A percentile compares a stretch with the other conserved stretches of the same genome.
These are phyloP conservation scores for Vigna angularis DNA, from an alignment of 306 rosid genomes.

Conservation along the genomic window DNA sequence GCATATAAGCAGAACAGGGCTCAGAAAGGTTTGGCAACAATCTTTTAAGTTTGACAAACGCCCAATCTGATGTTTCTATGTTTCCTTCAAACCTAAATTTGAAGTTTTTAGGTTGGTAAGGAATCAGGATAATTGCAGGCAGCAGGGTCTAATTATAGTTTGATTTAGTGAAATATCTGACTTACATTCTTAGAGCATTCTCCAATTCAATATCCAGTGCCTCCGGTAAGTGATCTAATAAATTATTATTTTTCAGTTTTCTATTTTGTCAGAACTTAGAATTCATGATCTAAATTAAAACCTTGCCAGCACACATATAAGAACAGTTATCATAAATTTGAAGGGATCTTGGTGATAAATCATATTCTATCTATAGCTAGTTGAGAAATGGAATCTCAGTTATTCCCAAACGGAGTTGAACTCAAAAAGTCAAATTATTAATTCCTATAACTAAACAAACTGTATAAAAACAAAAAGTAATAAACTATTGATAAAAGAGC, in stretches of 20 bases:
- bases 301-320: neutral
- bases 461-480: slow-evolving; percentile 13
- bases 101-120: neutral
- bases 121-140: neutral
- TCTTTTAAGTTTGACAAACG: neutral
- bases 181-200: neutral
- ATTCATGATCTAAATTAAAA: neutral
- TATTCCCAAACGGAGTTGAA: neutral
- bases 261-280: slow-evolving; percentile 3
- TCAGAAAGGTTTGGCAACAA: neutral
- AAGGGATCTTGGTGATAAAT: slow-evolving; percentile 10
- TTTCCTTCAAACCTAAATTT: slow-evolving; percentile 14
- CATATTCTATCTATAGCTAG: neutral
- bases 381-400: slow-evolving; percentile 30
- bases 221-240: slow-evolving; percentile 16
- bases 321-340: neutral
- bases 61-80: neutral
- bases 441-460: neutral
- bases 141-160: neutral
- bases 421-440: neutral
- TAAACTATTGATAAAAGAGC: slow-evolving; percentile 1
- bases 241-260: slow-evolving; percentile 10
- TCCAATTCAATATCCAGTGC: neutral
- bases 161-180: slow-evolving; percentile 7
- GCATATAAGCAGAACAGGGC: slow-evolving; percentile 1